Base-by-base conservation (phyloP, 345 rosid species). In the Alliaria petiolata region DNA sequence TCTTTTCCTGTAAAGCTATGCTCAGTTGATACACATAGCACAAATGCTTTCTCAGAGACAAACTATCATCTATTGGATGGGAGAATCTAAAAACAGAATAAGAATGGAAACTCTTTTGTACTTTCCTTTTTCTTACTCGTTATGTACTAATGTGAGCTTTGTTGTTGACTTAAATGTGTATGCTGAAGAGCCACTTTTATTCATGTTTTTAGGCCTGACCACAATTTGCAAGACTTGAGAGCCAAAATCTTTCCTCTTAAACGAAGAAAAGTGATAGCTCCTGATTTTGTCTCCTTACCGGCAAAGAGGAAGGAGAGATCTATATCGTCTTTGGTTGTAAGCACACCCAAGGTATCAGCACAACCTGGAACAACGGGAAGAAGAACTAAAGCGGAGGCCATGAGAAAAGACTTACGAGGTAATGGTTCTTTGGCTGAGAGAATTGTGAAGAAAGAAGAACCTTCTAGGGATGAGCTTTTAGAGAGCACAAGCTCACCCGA, bases 261-360 rank as follows among this genome's bases (percentile, higher is more conserved):
- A 80, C 80, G 86, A 75, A 86, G 74, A 82, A 93, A 87, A 59
- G 83, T 82, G 59, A 77, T 64, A 75, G 85, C 91, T 46, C 79
- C 91, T 60, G 88, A 82, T 76, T 79, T 78, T 49, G 81, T 73
- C 26, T 81, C n/a, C n/a, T n/a, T n/a, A n/a, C n/a, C n/a, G n/a
- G 77, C 80, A 65, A 87, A 84, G 80, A 89, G 93, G 76, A 93
- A 90, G 78, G 98, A 87, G 82, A 86, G 96, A 81, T 93, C 97
- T 30, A 82, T 93, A 56, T 89, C 96, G 7, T 87, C 91, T 11
- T 78, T 93, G 85, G 95, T 87, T 39, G 91, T 93, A 63, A 84
- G 76, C 69, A 73, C 87, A 62, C 92, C 92, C 36, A 85, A 73
- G 81, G 89, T 81, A 40, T 85, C 86, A 70, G 66, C 77, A 33